Evolutionary conservation across 192 early-diverging fungal genomes (phyloP).

Genomic region (Spizellomyces sp.): DNA sequence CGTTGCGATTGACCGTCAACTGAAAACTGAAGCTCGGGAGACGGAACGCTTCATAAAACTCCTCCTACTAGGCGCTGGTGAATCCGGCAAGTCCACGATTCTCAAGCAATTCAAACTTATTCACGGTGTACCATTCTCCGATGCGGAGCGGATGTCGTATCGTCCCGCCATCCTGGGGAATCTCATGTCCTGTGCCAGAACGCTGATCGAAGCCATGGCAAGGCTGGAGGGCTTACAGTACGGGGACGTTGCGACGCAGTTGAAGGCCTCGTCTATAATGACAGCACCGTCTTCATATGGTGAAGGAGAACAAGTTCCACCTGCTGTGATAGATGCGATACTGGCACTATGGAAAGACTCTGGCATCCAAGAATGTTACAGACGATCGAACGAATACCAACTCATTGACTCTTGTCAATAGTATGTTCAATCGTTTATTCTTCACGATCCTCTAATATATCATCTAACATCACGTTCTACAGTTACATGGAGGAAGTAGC

Average conservation of each 20-base stretch:
- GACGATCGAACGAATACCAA: conserved; percentile 46
- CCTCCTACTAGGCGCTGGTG: conserved; percentile 48
- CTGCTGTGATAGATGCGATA: conserved; percentile 27
- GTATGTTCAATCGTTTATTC: conserved; percentile 19
- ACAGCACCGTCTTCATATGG: conserved; percentile 32
- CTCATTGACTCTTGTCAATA: conserved; percentile 46
- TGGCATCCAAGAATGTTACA: conserved; percentile 41
- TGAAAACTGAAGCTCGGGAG: conserved; percentile 31
- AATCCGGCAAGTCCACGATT: conserved; percentile 53
- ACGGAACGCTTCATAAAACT: conserved; percentile 41
- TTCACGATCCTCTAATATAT: background rate
- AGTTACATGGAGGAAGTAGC: conserved; percentile 44
- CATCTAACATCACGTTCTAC: background rate
- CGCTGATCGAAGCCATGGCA: conserved; percentile 43
- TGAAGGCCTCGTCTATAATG: background rate
- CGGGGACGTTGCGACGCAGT: background rate
- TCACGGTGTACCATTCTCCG: conserved; percentile 40
- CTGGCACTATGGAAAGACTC: conserved; percentile 43
- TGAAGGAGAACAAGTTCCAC: conserved; percentile 39
- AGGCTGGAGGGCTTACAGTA: conserved; percentile 20
- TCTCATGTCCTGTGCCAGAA: conserved; percentile 38
- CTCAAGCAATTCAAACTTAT: conserved; percentile 50
- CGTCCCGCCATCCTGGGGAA: conserved; percentile 40
- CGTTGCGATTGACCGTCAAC: conserved; percentile 35
- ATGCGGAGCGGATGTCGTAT: conserved; percentile 39